Evolutionary conservation across 805 yeast genomes (phyloP), one percentile per base, ranked within the genome.

Genomic region (Cyberlindnera sargentensis): DNA sequence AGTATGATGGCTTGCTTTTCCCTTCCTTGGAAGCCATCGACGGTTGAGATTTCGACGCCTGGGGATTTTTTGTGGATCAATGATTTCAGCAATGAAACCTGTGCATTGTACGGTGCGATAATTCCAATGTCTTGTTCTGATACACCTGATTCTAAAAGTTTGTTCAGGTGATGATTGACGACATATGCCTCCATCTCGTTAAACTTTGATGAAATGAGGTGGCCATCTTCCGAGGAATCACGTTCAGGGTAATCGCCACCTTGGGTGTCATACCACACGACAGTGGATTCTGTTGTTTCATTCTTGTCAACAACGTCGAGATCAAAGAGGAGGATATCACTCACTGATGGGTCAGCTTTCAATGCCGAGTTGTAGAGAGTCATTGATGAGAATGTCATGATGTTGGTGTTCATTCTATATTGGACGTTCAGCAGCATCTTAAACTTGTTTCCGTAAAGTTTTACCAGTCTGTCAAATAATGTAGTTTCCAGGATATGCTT

Each of bases 11-110:
- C 82, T 53, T 90, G 95, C 61, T 91, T 93, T 58, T 91, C 99
- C 48, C 97, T 70, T 2, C 99, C 99, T 66, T 91, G 99, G 56
- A 91, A 93, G 1, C 97, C 97, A 65, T 91, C 99, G 4, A 91
- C 91, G 0, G 97, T 87, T 4, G 95, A 78, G 0, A 90, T 76
- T 57, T 91, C 98, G 5, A 91, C 66, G 3, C 48, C 57, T 1
- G 74, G 49, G 10, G 43, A 70, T 1, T 41, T 36, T 4, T 34
- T 39, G n/a, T 44, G 46, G 4, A 47, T 47, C 36, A 47, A 8
- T 8, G 47, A 37, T 35, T 54, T 56, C 8, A 91, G 51, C 10
- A 75, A 56, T 0, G 82, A 61, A 1, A 89, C 95, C 58, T 91
- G 99, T 0, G 95, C 95, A 55, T 76, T 81, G 57, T 91, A 91